Evolutionary conservation across 1,284 basidiomycete species (phyloP), one percentile per base, ranked within the genome.

Genomic region (Mycosarcoma mackinlayi): DNA sequence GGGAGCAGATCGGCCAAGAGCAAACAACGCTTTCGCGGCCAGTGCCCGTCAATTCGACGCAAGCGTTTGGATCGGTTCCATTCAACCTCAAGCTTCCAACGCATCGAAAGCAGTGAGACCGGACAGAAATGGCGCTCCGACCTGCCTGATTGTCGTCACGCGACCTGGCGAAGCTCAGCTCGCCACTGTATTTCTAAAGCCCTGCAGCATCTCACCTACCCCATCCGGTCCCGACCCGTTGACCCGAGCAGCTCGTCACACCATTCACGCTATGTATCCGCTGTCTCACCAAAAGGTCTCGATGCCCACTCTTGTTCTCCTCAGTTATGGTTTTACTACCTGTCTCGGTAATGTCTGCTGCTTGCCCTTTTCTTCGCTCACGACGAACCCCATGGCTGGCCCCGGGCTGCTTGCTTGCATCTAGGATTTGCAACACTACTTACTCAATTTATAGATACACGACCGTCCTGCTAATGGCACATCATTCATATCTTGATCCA

Each of bases 101-200:
- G 10, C 46, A 41, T 18, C 38, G 41, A 7, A 34, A 27, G 19
- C 41, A 44, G 8, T 50, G 48, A 45, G n/a, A n/a, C n/a, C n/a
- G n/a, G n/a, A n/a, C n/a, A n/a, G n/a, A n/a, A n/a, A n/a, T n/a
- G n/a, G n/a, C n/a, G n/a, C n/a, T 4, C 4, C n/a, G 27, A 21
- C 6, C 25, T 14, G 37, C 24, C 19, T 13, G 24, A 52, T 18
- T 44, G 8, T n/a, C 23, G 0, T 46, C 30, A 31, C 42, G 13
- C 30, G 2, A 6, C 37, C 30, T 23, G 7, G 25, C 16, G 11
- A n/a, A 23, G 11, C 11, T 1, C 10, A 3, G 25, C 3, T 30
- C 9, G 11, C 14, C 18, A 66, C 56, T 66, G 63, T 66, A 66
- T 66, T 66, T 66, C 53, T 66, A 66, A n/a, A 13, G 21, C 35